Percentiles rank a stretch among this genome's conserved stretches.
Evolutionary conservation across 495 filamentous ascomycete species (phyloP).

Genomic region (Durotheca rogersii): DNA sequence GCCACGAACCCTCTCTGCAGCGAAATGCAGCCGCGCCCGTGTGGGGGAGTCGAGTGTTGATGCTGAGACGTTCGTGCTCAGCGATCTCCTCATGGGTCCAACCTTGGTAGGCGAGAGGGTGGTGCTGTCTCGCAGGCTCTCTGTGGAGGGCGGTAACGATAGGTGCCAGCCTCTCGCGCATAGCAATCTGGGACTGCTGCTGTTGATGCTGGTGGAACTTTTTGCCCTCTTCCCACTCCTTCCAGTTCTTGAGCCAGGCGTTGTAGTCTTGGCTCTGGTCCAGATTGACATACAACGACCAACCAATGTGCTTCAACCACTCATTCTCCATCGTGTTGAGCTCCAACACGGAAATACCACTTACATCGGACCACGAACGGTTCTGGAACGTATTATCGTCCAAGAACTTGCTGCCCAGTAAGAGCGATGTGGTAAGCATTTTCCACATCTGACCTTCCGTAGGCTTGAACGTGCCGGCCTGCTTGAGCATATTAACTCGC

Average conservation of each 20-base stretch:
- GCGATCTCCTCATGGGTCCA: conserved; percentile 54
- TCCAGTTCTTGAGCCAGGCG: conserved; percentile 83
- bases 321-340: conserved; percentile 89
- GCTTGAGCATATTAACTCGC: conserved; percentile 73
- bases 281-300: conserved; percentile 86
- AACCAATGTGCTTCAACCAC: conserved; percentile 83
- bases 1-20: conserved; percentile 52
- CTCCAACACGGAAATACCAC: conserved; percentile 82
- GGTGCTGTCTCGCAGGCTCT: conserved; percentile 46
- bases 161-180: conserved; percentile 52
- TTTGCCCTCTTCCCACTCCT: conserved; percentile 69
- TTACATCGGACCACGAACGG: conserved; percentile 97
- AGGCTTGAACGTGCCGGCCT: conserved; percentile 54
- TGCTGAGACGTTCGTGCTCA: conserved; percentile 50
- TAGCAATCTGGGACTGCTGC: conserved; percentile 37
- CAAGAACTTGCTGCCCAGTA: conserved; percentile 96
- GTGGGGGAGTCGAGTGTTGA: conserved; percentile 48
- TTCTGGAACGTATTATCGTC: conserved; percentile 99
- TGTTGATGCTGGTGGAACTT: conserved; percentile 52
- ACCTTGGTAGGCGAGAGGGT: conserved; percentile 44
- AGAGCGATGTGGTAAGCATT: conserved; percentile 82
- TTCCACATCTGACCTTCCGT: conserved; percentile 79
- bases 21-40: conserved; percentile 46
- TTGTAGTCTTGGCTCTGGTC: conserved; percentile 78
- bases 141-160: conserved; percentile 70